Conservation (phyloP, 108 stramenopile species). For the Seminavis robusta region DNA sequence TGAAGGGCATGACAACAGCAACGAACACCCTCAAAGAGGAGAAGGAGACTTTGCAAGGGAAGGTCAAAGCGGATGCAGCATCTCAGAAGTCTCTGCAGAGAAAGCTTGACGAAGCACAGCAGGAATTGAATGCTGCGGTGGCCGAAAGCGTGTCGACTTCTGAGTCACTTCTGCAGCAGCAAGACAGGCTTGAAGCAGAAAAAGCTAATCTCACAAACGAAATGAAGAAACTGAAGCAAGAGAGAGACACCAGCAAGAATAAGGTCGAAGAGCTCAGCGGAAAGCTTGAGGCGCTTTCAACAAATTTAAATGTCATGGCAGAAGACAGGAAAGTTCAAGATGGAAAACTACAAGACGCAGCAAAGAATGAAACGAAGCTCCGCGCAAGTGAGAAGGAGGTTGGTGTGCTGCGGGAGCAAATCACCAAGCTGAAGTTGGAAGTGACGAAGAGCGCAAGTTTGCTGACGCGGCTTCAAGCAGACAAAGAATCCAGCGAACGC, state of each 20-base stretch:
- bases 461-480: conserved; percentile 67
- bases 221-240: conserved; percentile 35
- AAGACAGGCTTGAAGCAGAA: conserved; percentile 38
- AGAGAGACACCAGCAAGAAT: conserved; percentile 35
- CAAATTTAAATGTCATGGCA: conserved; percentile 58
- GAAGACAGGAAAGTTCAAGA: conserved; percentile 70
- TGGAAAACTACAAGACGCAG: conserved; percentile 43
- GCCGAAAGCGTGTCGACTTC: conserved; percentile 37
- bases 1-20: conserved; percentile 30
- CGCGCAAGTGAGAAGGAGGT: conserved; percentile 62
- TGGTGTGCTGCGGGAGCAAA: conserved; percentile 54
- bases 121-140: conserved; percentile 36
- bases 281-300: conserved; percentile 55
- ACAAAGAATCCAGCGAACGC: conserved; percentile 70
- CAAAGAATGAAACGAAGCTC: conserved; percentile 55
- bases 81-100: conserved; percentile 35
- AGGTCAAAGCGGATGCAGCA: conserved; percentile 38
- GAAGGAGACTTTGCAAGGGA: conserved; percentile 30
- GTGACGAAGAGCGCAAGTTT: conserved; percentile 68
- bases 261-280: conserved; percentile 71
- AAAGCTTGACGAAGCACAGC: conserved; percentile 39
- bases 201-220: conserved; percentile 20
- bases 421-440: conserved; percentile 75
- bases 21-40: conserved; percentile 46
- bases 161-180: conserved; percentile 42